These are phyloP conservation scores for Trichosporon sp. DNA, from an alignment of 1,284 basidiomycete genomes.

Conservation along the genomic window DNA sequence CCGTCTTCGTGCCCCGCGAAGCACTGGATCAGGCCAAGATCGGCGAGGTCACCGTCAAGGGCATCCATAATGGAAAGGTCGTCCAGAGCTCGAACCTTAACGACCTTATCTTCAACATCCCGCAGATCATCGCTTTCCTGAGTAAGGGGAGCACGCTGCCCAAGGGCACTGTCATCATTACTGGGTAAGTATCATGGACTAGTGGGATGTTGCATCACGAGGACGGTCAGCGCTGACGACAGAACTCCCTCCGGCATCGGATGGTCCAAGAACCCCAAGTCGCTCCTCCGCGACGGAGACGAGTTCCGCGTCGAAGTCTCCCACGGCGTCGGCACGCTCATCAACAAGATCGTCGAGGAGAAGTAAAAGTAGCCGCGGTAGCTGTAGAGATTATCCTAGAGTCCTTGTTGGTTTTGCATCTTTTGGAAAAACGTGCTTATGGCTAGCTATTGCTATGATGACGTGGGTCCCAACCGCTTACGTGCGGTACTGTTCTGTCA, in stretches of 20 bases:
- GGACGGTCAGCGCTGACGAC: no score
- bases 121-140: conserved; percentile 58
- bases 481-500: not conserved
- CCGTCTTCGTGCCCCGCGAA: conserved; percentile 37
- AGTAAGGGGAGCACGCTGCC: conserved; percentile 80
- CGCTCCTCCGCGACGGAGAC: conserved; percentile 43
- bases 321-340: conserved; percentile 48
- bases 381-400: not conserved
- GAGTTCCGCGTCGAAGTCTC: conserved; percentile 47
- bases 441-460: not conserved
- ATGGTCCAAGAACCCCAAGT: conserved; percentile 36
- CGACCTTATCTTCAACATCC: conserved; percentile 48
- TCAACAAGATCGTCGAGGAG: conserved; percentile 48
- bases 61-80: conserved; percentile 37
- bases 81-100: conserved; percentile 45
- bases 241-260: conserved; percentile 47
- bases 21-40: conserved; percentile 20
- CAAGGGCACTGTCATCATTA: conserved; percentile 74
- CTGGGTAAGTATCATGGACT: conserved; percentile 35
- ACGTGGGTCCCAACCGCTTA: not conserved
- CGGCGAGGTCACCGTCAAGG: conserved; percentile 34
- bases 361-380: conserved; percentile 26
- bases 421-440: not conserved
- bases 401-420: not conserved
- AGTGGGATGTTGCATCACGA: not conserved